phyloP scores from a whole-genome alignment of 306 rosid species.

The Dalbergia oliveri region DNA sequence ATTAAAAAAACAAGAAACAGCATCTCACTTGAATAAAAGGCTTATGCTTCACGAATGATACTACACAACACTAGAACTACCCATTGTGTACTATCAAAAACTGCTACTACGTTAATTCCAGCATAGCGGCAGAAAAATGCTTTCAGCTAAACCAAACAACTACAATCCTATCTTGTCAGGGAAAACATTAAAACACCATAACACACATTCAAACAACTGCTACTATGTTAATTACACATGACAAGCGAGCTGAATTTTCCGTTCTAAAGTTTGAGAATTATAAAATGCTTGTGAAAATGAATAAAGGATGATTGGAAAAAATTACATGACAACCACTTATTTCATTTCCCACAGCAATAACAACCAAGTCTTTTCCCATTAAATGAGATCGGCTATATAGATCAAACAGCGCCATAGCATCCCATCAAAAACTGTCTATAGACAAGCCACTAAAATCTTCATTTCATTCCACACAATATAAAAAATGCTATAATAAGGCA shows the following conservation, averaged over 20 bases:
- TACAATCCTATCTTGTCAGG: constrained; percentile 22
- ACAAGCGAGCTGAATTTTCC: background rate
- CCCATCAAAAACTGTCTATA: background rate
- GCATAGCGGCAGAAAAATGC: background rate
- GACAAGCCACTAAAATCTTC: background rate
- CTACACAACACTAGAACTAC: background rate
- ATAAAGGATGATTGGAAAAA: background rate
- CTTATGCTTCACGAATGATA: background rate
- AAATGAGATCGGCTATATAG: background rate
- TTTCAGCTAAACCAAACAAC: background rate
- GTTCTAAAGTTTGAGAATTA: background rate
- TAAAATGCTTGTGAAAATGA: background rate
- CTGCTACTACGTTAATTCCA: background rate
- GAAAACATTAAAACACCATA: constrained; percentile 3
- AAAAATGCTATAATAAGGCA: too few species aligned
- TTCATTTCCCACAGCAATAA: background rate
- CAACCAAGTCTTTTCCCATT: background rate
- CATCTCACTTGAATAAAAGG: background rate
- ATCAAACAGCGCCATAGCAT: background rate
- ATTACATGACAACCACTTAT: background rate
- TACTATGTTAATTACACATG: background rate
- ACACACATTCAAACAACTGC: constrained; percentile 9
- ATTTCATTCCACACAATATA: background rate
- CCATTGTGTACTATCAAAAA: too few species aligned
- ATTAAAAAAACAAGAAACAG: background rate